Conservation (phyloP, 2,329 filamentous ascomycete species). For the Cladosporium halotolerans region DNA sequence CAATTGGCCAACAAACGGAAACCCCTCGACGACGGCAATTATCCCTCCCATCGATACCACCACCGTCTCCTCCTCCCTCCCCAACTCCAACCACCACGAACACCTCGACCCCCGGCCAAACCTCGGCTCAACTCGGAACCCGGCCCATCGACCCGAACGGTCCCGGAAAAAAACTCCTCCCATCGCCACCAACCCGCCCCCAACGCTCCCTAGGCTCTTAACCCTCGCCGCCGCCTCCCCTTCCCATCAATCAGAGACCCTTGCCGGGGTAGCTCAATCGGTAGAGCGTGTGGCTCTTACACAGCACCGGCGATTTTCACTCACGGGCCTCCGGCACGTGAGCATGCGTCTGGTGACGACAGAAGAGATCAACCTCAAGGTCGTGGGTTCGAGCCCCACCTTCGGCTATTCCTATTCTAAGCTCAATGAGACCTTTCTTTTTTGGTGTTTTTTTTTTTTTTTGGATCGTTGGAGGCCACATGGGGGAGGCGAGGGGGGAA, state of each 20-base stretch:
- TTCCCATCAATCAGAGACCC: neutral
- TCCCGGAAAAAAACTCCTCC: neutral
- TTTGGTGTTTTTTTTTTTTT: neutral
- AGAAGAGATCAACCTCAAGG: constrained; percentile 21
- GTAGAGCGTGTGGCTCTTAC: constrained; percentile 49
- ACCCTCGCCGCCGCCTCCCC: neutral
- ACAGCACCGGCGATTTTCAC: too few species aligned
- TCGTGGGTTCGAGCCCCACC: constrained; percentile 22
- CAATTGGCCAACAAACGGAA: too few species aligned
- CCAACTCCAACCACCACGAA: neutral
- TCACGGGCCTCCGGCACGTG: too few species aligned
- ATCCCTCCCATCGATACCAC: neutral
- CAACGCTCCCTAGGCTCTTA: neutral
- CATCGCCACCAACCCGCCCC: neutral
- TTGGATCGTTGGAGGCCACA: neutral
- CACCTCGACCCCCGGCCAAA: neutral
- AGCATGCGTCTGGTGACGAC: neutral
- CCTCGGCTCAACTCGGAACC: neutral
- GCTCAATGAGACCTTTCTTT: neutral
- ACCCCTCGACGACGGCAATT: neutral
- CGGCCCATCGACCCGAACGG: neutral
- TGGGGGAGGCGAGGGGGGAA: neutral
- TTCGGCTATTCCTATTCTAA: constrained; percentile 21
- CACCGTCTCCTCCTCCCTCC: neutral
- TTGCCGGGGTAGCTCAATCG: constrained; percentile 47